Evolutionary conservation across 1,139 yeast genomes (phyloP).

Genomic region (Spathaspora jeffriesii): DNA sequence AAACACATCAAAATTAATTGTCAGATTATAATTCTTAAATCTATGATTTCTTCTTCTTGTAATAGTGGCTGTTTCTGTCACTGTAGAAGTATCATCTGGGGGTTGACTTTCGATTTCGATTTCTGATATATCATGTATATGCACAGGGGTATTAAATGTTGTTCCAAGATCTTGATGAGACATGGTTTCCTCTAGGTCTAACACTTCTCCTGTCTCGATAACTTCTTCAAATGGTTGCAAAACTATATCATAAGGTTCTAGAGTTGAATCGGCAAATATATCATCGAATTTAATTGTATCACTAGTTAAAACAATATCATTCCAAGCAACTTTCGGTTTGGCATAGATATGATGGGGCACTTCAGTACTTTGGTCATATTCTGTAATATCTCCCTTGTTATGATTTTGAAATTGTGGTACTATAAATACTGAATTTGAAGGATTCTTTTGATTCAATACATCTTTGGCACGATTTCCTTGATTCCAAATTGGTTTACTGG

Average conservation of each 20-base stretch:
- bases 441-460: conserved; percentile 19
- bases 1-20: conserved; percentile 6
- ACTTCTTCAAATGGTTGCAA: not conserved
- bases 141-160: not conserved
- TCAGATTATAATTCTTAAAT: conserved; percentile 4
- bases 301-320: not conserved
- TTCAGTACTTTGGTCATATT: not conserved
- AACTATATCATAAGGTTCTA: not conserved
- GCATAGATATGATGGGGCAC: conserved; percentile 13
- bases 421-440: conserved; percentile 24
- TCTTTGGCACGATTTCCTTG: conserved; percentile 16
- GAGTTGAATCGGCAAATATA: not conserved
- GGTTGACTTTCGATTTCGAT: not conserved
- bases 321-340: conserved; percentile 24
- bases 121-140: not conserved
- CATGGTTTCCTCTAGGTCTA: not conserved
- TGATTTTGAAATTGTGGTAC: conserved; percentile 27
- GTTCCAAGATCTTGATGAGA: not conserved
- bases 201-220: not conserved
- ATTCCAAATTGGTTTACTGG: not conserved
- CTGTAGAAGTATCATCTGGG: not conserved
- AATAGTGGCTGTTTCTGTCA: not conserved
- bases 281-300: not conserved
- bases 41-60: not conserved
- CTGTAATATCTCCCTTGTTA: not conserved